Evolutionary conservation across 2,329 filamentous ascomycete genomes (phyloP), one percentile per base, ranked within the genome.

Genomic region (Monilinia fructigena): DNA sequence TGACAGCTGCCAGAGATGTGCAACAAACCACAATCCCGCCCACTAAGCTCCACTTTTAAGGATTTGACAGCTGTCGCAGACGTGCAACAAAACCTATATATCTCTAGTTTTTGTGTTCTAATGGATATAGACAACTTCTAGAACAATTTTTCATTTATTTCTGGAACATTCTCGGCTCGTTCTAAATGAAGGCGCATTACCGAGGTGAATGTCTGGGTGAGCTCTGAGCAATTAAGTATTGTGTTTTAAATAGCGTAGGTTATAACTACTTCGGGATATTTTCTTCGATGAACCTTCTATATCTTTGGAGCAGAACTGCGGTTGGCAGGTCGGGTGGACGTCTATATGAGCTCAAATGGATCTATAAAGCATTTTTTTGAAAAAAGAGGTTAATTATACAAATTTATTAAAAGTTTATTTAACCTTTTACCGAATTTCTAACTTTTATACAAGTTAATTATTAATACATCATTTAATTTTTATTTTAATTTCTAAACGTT

Each of bases 51-150:
- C 56, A 48, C 45, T 38, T 48, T 35, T 38, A 7, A 12, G 1
- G 16, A 50, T 48, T 60, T 60, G 56, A 60, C 56, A 60, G 56
- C 56, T 60, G 56, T 60, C 56, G 3, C 56, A 60, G 56, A 60
- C 2, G 28, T 50, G 56, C 56, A 60, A 60, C 56, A 60, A 60
- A 50, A 59, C 8, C 20, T 35, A 7, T 31, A 16, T 58, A 14
- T 31, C 28, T 26, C 42, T 35, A n/a, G 2, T 47, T 31, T 11
- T 4, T 31, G 16, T 31, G 23, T 45, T 47, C 2, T 47, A 28
- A 28, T 58, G 40, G 8, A 7, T 42, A 10, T 56, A 26, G 16
- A 20, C 38, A 58, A 14, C 16, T 58, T 47, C 26, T 31, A 40
- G 20, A 47, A 47, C 18, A 45, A 3, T 23, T 20, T n/a, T 28